Evolutionary conservation across 1,284 basidiomycete species (phyloP).

Genomic region (Ustilago nuda): DNA sequence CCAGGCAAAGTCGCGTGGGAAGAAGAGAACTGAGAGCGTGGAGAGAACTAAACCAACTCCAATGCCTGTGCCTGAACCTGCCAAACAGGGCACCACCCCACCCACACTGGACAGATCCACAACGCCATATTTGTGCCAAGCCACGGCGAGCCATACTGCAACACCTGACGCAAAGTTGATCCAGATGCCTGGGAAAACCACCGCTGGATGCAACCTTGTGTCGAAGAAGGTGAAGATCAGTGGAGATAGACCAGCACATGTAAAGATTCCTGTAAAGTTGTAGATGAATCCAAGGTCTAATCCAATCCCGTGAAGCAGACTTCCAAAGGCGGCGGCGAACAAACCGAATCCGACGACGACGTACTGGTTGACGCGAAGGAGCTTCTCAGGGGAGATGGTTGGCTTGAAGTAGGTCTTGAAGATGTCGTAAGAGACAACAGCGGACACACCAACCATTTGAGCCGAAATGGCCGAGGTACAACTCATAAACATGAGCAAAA

Average conservation of each 20-base stretch:
- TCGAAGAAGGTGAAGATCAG: conserved; percentile 63
- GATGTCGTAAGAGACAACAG: conserved; percentile 55
- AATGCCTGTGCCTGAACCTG: conserved; percentile 58
- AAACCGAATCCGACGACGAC: conserved; percentile 62
- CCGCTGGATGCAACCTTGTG: conserved; percentile 52
- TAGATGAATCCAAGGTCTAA: conserved; percentile 60
- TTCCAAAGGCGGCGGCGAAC: conserved; percentile 64
- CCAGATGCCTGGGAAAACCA: conserved; percentile 63
- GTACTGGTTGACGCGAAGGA: conserved; percentile 58
- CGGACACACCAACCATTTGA: conserved; percentile 56
- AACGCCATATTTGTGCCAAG: conserved; percentile 50
- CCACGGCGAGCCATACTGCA: conserved; percentile 63
- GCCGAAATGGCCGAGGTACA: conserved; percentile 63
- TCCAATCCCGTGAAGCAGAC: conserved; percentile 58
- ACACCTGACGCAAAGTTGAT: conserved; percentile 61
- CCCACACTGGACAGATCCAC: conserved; percentile 51
- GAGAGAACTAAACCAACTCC: conserved; percentile 51
- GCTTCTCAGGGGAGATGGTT: conserved; percentile 39
- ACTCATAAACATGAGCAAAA: conserved; percentile 63
- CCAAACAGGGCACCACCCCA: conserved; percentile 49
- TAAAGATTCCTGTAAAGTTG: conserved; percentile 60
- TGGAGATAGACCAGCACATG: conserved; percentile 51
- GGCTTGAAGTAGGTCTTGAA: conserved; percentile 57
- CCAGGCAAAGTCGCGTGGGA: conserved; percentile 59
- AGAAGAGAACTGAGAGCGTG: conserved; percentile 35